These are phyloP conservation scores for Trypanosoma melophagium DNA, from an alignment of 208 protist genomes.

Conservation along the genomic window DNA sequence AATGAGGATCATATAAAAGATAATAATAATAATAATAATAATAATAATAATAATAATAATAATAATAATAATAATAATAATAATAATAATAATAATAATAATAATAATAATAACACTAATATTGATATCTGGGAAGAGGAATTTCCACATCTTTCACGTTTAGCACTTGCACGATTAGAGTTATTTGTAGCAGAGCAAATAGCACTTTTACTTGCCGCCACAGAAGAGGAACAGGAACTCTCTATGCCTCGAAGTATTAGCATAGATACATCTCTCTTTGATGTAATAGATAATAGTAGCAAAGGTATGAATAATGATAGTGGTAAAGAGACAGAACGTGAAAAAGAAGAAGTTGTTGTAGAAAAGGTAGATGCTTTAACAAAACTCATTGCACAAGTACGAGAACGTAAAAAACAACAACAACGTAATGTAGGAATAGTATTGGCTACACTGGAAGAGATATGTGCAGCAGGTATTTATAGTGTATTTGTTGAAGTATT, in stretches of 20 bases:
- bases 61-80: conserved; percentile 11
- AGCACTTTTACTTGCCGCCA: background rate
- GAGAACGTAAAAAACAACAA: conserved; percentile 5
- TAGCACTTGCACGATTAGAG: conserved; percentile 11
- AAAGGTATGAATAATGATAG: background rate
- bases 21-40: conserved; percentile 7
- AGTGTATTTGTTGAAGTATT: conserved; percentile 49
- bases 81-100: conserved; percentile 18
- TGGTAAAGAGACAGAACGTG: background rate
- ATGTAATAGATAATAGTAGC: background rate
- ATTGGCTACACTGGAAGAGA: conserved; percentile 35
- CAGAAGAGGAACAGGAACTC: too few species aligned
- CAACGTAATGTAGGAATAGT: background rate
- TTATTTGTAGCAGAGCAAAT: conserved; percentile 17
- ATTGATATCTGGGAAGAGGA: conserved; percentile 38
- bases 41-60: conserved; percentile 21
- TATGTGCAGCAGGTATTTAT: conserved; percentile 51
- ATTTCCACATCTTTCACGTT: conserved; percentile 14
- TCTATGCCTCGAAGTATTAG: conserved; percentile 10
- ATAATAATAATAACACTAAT: conserved; percentile 14
- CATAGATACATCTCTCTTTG: conserved; percentile 10
- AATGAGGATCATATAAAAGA: too few species aligned
- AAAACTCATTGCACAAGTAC: conserved; percentile 3
- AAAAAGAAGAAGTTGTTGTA: too few species aligned
- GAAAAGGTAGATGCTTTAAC: too few species aligned